Base-by-base conservation (phyloP, 2,329 filamentous ascomycete genomes). In the Ramularia endophylla region DNA sequence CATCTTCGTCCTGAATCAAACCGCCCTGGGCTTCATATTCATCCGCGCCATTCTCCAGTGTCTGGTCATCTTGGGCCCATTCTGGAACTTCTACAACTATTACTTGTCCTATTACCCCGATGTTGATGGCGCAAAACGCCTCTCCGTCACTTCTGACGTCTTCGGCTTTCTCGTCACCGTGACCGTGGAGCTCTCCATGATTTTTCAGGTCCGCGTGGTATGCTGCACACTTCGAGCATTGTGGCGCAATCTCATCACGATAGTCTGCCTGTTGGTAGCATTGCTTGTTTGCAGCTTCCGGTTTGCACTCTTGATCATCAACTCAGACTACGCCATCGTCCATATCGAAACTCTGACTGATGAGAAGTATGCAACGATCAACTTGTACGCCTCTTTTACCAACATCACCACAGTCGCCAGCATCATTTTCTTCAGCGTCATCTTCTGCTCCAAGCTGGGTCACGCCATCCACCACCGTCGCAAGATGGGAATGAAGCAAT, bases 1-100 rank as follows among this genome's bases (percentile, higher is more conserved):
- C 0, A 73, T 86, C 15, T 85, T 84, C 59, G 56, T 81, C 48
- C 68, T 88, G 54, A 87, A 89, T 58, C 51, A 75, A 15, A 44
- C 72, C 17, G 75, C 77, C 11, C 72, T 94, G 15, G 37, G 75
- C 36, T 58, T 80, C 56, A 80, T 83, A 62, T 66, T 75, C 36
- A 61, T 79, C 33, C 80, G 84, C 44, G 73, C 71, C 56, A 60
- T 74, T 12, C 63, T 87, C 4, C 66, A 79, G 16, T 65, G 69
- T 38, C 57, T 78, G 41, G 83, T 75, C 61, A 81, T 79, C 56
- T 74, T 77, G 7, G 78, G 78, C 2, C 66, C 71, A 3, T 81
- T 78, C 52, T 68, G 73, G 52, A 69, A 80, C 38, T 73, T 81
- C 41, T 60, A 58, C 53, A 56, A 56, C 43, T 58, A 52, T 52